Evolutionary conservation across 345 rosid species (phyloP).

Genomic region (Corchorus capsularis): DNA sequence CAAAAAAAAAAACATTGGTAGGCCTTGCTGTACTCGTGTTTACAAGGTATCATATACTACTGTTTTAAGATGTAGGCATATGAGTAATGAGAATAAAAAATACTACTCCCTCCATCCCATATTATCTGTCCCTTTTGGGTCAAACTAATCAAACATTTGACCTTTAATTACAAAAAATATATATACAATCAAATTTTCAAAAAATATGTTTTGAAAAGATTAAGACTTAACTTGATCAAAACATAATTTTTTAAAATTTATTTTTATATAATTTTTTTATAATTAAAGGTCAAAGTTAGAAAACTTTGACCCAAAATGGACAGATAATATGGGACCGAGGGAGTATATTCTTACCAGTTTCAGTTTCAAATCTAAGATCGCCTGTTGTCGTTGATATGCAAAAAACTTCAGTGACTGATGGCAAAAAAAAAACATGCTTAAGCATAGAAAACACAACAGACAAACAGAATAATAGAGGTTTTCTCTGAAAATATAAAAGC

Average conservation of each 20-base stretch:
- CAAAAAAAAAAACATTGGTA: background rate
- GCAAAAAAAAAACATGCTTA: conserved; percentile 7
- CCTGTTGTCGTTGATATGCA: conserved; percentile 49
- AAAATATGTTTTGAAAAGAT: too few species aligned
- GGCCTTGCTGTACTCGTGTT: background rate
- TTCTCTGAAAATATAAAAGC: conserved; percentile 8
- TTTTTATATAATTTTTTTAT: too few species aligned
- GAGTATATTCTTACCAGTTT: conserved; percentile 49
- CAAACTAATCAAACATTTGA: too few species aligned
- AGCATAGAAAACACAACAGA: background rate
- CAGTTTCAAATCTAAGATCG: conserved; percentile 50
- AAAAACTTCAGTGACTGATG: conserved; percentile 76
- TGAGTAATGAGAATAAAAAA: background rate
- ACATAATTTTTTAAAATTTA: too few species aligned
- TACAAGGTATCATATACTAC: background rate
- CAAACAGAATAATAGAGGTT: background rate
- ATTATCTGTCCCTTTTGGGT: too few species aligned
- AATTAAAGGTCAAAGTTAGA: too few species aligned
- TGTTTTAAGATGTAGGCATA: background rate
- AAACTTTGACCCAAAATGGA: too few species aligned
- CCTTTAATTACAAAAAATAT: too few species aligned
- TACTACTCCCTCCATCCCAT: too few species aligned
- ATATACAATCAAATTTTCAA: too few species aligned
- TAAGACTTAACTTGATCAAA: too few species aligned
- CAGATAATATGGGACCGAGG: too few species aligned